phyloP scores from a whole-genome alignment of 345 rosid species.

The Citrus unshiu region DNA sequence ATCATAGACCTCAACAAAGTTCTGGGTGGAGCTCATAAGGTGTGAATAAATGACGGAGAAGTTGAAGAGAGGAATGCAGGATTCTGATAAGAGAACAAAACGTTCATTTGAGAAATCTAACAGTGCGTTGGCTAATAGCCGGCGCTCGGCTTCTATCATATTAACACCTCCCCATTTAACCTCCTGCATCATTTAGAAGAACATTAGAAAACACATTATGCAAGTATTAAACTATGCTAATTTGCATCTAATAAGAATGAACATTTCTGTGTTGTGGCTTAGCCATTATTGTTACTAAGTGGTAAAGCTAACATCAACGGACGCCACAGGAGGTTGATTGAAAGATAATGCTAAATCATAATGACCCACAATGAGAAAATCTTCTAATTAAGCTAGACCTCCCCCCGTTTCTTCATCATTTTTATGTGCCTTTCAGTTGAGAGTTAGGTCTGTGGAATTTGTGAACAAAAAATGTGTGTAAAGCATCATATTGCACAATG shows the following conservation, averaged over 20 bases:
- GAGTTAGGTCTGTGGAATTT: background rate
- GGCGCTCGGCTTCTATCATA: constrained; percentile 85
- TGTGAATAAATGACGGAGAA: constrained; percentile 61
- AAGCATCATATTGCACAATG: background rate
- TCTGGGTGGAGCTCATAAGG: constrained; percentile 46
- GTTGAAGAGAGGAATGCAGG: constrained; percentile 83
- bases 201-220: background rate
- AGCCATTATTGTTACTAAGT: background rate
- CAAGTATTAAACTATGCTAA: background rate
- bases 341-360: background rate
- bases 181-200: constrained; percentile 36
- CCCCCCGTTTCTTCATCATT: background rate
- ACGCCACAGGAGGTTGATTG: background rate
- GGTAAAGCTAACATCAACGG: background rate
- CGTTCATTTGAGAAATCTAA: constrained; percentile 65
- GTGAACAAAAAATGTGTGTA: background rate
- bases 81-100: constrained; percentile 72
- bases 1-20: constrained; percentile 60
- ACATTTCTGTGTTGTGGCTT: background rate
- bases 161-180: constrained; percentile 73
- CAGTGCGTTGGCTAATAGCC: constrained; percentile 77
- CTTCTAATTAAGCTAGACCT: background rate
- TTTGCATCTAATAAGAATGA: background rate
- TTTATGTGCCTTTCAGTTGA: background rate
- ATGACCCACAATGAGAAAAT: background rate